Conservation (phyloP, 2,329 filamentous ascomycete genomes). For the Purpureocillium lavendulum region DNA sequence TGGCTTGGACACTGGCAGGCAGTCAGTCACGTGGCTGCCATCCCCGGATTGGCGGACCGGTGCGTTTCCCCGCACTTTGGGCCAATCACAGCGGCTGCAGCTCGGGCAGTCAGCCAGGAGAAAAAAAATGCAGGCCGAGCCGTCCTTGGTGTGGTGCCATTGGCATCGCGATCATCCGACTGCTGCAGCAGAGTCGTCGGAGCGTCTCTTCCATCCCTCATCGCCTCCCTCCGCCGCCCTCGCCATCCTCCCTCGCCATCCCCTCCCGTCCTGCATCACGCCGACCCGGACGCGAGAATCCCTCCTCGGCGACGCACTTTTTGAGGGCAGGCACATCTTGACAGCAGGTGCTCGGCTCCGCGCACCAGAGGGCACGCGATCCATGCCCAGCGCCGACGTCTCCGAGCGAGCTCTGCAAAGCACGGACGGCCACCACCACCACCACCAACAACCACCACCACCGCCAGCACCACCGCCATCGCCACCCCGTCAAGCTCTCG, state of each 20-base stretch:
- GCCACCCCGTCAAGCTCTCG: constrained; percentile 6
- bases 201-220: constrained; percentile 3
- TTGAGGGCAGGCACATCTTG: too few relatives aligned
- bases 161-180: constrained; percentile 12
- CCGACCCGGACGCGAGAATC: too few relatives aligned
- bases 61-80: constrained; percentile 17
- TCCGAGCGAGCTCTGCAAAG: constrained; percentile 11
- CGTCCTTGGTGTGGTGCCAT: constrained; percentile 9
- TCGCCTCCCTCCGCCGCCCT: constrained; percentile 1
- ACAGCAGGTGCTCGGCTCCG: constrained; percentile 4
- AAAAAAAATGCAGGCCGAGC: constrained; percentile 6
- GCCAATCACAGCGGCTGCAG: constrained; percentile 18
- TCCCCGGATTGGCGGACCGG: constrained; percentile 6
- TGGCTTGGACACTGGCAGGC: neutral
- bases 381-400: constrained; percentile 14
- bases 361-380: constrained; percentile 5
- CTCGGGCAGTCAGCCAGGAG: constrained; percentile 1
- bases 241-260: neutral
- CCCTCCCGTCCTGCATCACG: constrained; percentile 3
- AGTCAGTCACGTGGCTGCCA: constrained; percentile 4
- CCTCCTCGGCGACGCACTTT: too few relatives aligned
- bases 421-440: constrained; percentile 2
- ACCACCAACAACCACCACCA: constrained; percentile 2
- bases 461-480: constrained; percentile 3
- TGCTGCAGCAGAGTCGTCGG: constrained; percentile 7